Base-by-base conservation (phyloP, 1,139 yeast species). In the Pichia sp. region DNA sequence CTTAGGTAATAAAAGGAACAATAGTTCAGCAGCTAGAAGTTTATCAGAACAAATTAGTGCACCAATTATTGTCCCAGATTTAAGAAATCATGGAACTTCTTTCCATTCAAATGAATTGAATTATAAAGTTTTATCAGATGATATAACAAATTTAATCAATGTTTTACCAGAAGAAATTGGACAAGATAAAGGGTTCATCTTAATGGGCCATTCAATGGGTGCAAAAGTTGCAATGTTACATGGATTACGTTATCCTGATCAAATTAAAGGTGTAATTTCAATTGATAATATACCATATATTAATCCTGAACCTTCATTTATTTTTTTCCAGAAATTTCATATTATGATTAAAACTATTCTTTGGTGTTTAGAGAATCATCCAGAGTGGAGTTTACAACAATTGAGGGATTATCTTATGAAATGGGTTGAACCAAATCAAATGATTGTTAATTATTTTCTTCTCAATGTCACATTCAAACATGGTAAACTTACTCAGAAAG, bases 161-260 rank as follows among this genome's bases (percentile, higher is more conserved):
- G 48, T 46, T 34, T 36, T 51, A 22, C 39, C 44, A 31, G 20
- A 40, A 35, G 22, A 42, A 5, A 41, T 46, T 28, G 35, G 47
- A 8, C 26, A 35, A 26, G 34, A 70, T 34, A 31, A 86, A 4
- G 49, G 51, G 18, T 44, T 47, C 0, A 28, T 35, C 5, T 25
- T 91, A 21, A 68, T 89, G 33, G 98, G 97, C 3, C 97, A 89
- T 59, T 88, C 96, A 0, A 86, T 89, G 96, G 97, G 98, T 5
- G 97, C 95, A 5, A 89, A 91, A 56, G 74, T 89, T 0, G 95
- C 84, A 4, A 85, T 91, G 96, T 82, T 88, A 0, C 69, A 84
- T 17, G 83, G 88, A 0, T 64, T 91, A 43, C 68, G 84, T 38
- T 67, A 76, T 28, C 94, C 95, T 0, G 73, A 77, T 2, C 49